Evolutionary conservation across 441 rosid species (phyloP), one percentile per base, ranked within the genome.

Genomic region (Populus hybrid): DNA sequence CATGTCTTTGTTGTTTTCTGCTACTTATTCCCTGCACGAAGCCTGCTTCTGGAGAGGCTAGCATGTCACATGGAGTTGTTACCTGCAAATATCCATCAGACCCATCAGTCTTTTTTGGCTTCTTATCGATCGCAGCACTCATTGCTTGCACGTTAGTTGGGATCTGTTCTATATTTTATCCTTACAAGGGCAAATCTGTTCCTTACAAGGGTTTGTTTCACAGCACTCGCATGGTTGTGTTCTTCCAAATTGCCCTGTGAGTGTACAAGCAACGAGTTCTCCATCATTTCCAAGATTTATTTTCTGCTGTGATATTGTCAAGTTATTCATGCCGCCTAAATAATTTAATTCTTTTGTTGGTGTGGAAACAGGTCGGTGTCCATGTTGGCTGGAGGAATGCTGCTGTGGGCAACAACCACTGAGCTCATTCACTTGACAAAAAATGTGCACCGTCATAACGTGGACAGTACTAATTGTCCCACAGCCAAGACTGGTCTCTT

Each of bases 401-500:
- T 91, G 71, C 53, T 89, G 31, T 90, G 93, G 92, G 91, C 97
- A 79, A 90, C 93, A 36, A 86, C 89, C 64, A 85, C 89, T 45
- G 96, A 91, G 85, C 91, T 88, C 18, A 85, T 88, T 68, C 93
- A 91, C 83, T 80, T 86, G 88, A 79, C 77, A 28, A 87, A 84
- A 73, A 89, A 87, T 38, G 87, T 85, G 21, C 90, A 90, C 77
- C 80, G 68, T 38, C 84, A 85, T 77, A 68, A 79, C 4, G 64
- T 79, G 64, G 77, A 36, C 40, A 7, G 40, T 36, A 36, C 87
- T 11, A 75, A 24, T 1, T 93, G 97, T 84, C 92, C 92, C 45
- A 91, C 97, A 4, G 97, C 97, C 14, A 90, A 90, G 79, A 88
- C 94, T 18, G 96, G 97, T 61, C 87, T 93, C 38, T 87, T 93